Conservation (phyloP, 495 filamentous ascomycete species). For the Cryomyces minteri region DNA sequence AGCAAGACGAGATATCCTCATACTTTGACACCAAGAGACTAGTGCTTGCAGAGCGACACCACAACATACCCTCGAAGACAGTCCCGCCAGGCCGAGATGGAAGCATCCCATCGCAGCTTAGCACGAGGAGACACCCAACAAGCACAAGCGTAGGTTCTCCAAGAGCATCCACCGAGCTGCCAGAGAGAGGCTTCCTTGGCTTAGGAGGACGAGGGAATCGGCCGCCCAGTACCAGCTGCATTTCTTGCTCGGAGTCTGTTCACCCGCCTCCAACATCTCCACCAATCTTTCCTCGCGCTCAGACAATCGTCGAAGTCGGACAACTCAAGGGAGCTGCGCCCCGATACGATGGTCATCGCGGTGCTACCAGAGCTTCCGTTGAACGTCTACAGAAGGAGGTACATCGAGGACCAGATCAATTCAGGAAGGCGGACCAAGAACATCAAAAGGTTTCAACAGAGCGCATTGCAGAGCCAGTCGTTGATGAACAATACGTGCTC, state of each 20-base stretch:
- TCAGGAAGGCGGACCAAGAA: too few relatives aligned
- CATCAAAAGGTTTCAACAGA: too few relatives aligned
- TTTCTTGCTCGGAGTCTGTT: conserved; percentile 17
- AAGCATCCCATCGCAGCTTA: too few relatives aligned
- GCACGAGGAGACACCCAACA: too few relatives aligned
- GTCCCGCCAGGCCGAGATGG: too few relatives aligned
- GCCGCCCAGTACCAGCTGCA: conserved; percentile 8
- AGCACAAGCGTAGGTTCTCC: too few relatives aligned
- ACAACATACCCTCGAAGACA: conserved; percentile 12
- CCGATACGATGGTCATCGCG: not conserved
- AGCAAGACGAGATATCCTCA: conserved; percentile 20
- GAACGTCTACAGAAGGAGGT: too few relatives aligned
- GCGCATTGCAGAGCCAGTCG: too few relatives aligned
- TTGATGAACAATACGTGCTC: too few relatives aligned
- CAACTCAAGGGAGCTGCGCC: not conserved
- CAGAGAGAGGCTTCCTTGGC: conserved; percentile 16
- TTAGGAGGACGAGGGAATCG: conserved; percentile 14
- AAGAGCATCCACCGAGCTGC: conserved; percentile 11
- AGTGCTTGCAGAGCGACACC: conserved; percentile 9
- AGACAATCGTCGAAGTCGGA: not conserved
- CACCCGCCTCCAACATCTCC: not conserved
- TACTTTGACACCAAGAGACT: conserved; percentile 18
- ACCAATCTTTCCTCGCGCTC: not conserved
- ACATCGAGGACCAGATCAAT: too few relatives aligned
- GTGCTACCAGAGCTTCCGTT: too few relatives aligned